A percentile compares a stretch with the other conserved stretches of the same genome.
Conservation (phyloP, 805 yeast species). For the Suhomyces sp. region DNA sequence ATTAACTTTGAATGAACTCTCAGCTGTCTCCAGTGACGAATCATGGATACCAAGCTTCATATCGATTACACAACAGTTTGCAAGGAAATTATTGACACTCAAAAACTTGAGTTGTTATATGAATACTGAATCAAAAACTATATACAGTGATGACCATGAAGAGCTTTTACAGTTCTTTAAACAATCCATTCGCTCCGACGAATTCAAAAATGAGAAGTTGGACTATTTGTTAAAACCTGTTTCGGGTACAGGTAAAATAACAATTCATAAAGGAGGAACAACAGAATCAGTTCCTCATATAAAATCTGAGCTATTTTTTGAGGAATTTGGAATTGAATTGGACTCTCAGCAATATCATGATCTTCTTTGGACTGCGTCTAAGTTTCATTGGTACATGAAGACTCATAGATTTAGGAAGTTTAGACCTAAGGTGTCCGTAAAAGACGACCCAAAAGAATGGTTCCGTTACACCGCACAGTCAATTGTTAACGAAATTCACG, state of each 20-base stretch:
- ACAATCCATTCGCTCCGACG: conserved; percentile 36
- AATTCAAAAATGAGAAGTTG: conserved; percentile 13
- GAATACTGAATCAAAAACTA: conserved; percentile 57
- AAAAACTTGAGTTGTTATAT: conserved; percentile 77
- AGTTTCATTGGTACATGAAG: conserved; percentile 71
- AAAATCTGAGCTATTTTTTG: conserved; percentile 71
- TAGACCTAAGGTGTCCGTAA: conserved; percentile 56
- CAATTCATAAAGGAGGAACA: conserved; percentile 75
- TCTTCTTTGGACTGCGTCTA: conserved; percentile 74
- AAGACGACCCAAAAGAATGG: conserved; percentile 78
- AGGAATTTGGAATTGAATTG: conserved; percentile 82
- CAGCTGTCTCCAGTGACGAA: conserved; percentile 87
- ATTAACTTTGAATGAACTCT: conserved; percentile 74
- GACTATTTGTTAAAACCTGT: conserved; percentile 81
- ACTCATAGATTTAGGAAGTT: conserved; percentile 70
- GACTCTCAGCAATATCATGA: conserved; percentile 85
- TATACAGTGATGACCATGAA: conserved; percentile 44
- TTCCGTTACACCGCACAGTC: conserved; percentile 75
- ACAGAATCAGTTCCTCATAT: conserved; percentile 68
- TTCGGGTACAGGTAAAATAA: conserved; percentile 79
- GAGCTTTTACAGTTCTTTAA: conserved; percentile 49
- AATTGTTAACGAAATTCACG: conserved; percentile 76
- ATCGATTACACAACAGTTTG: conserved; percentile 58
- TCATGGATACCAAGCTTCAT: conserved; percentile 85
- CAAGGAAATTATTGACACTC: conserved; percentile 75